Evolutionary conservation across 495 filamentous ascomycete species (phyloP), one percentile per base, ranked within the genome.

Genomic region (Penicillium nucicola): DNA sequence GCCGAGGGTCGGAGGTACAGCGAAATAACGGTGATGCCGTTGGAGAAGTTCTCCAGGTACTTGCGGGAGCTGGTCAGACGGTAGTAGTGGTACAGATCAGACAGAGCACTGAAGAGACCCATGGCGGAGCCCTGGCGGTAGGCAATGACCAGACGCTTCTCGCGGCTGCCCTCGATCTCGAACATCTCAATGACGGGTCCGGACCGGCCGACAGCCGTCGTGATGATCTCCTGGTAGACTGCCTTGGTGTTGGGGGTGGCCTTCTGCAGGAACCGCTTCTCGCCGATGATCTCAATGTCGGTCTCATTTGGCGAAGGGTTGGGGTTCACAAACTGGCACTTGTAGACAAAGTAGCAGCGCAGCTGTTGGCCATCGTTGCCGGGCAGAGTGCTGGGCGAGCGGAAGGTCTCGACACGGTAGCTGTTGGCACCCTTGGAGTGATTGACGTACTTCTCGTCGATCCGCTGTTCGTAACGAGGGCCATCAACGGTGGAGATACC

Each of bases 41-140:
- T 98, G 58, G 92, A 95, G 76, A 98, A 98, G 70, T 97, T 92
- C 72, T 98, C 92, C 47, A 97, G 87, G 61, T 98, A 98, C 75
- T 98, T 98, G 44, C 93, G 83, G 2, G 93, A 90, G 66, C 89
- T 95, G 2, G 93, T 97, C 42, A 96, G 81, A 19, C 95, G 95
- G 63, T 98, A 97, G 78, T 96, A 97, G 74, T 98, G 93, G 70
- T 98, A 98, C 18, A 98, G 77, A 67, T 97, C 95, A 51, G 89
- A 95, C 47, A 98, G 70, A 18, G 93, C 91, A 55, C 91, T 96
- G 76, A 98, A 98, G 57, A 98, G 72, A 33, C 93, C 95, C 69
- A 91, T 81, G 18, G 93, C 95, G 8, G 92, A 96, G 42, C 92
- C 84, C 53, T 92, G 87, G 39, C 90, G 89, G 75, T 96, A 97